These are phyloP conservation scores for Cladorrhinum samala DNA, from an alignment of 495 filamentous ascomycete species.

Conservation along the genomic window DNA sequence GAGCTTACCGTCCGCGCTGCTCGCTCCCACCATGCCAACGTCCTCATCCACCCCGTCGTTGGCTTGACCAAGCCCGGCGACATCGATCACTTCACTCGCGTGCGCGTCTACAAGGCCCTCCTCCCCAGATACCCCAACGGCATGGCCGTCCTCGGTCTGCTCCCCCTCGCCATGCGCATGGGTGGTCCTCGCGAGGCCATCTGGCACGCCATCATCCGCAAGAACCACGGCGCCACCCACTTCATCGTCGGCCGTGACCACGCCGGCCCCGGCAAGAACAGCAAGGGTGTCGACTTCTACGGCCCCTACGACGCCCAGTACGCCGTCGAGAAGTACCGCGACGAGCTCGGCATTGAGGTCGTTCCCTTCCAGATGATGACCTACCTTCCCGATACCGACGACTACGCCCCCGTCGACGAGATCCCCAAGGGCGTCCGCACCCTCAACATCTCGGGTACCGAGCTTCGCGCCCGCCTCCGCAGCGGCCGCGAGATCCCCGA, in stretches of 20 bases:
- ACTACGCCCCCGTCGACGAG: constrained; percentile 89
- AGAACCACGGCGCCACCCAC: constrained; percentile 98
- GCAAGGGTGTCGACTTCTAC: constrained; percentile 93
- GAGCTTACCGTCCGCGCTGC: constrained; percentile 96
- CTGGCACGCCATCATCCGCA: constrained; percentile 99
- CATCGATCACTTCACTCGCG: constrained; percentile 99
- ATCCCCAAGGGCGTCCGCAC: constrained; percentile 78
- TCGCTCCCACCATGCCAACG: constrained; percentile 90
- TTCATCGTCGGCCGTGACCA: constrained; percentile 99
- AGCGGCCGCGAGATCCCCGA: constrained; percentile 91
- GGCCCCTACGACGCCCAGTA: constrained; percentile 98
- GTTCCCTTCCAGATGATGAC: constrained; percentile 99
- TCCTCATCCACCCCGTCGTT: constrained; percentile 97
- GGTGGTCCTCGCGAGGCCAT: constrained; percentile 96
- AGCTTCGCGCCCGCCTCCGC: constrained; percentile 83
- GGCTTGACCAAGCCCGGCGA: constrained; percentile 98
- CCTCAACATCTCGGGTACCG: constrained; percentile 93
- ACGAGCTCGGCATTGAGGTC: constrained; percentile 95
- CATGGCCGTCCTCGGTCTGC: constrained; percentile 95
- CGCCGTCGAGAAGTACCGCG: constrained; percentile 92
- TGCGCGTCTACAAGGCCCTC: constrained; percentile 95
- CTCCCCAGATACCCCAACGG: constrained; percentile 97
- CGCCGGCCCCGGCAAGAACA: constrained; percentile 94
- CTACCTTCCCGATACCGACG: constrained; percentile 93
- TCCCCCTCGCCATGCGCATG: constrained; percentile 98